Evolutionary conservation across 495 filamentous ascomycete species (phyloP).

Genomic region (Hypoxylon intermedium): DNA sequence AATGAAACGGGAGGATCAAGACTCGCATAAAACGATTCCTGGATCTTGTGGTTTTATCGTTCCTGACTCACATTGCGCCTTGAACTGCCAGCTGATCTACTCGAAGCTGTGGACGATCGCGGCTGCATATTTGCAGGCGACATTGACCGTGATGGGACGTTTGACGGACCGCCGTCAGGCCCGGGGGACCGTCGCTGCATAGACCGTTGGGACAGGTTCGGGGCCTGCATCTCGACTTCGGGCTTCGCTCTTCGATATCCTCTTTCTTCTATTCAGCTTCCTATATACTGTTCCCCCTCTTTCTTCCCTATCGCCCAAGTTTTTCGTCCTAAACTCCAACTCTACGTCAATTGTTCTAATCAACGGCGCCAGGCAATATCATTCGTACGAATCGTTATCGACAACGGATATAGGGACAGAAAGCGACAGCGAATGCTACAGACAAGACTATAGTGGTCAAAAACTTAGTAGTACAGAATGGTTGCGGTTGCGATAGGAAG

Average conservation of each 20-base stretch:
- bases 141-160: conserved; percentile 73
- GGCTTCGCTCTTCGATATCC: conserved; percentile 2
- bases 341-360: conserved; percentile 4
- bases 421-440: conserved; percentile 5
- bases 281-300: conserved; percentile 28
- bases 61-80: conserved; percentile 61
- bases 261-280: conserved; percentile 17
- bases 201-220: conserved; percentile 48
- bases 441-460: background rate
- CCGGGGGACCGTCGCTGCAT: conserved; percentile 60
- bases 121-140: conserved; percentile 71
- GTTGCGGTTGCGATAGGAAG: conserved; percentile 20
- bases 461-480: conserved; percentile 6
- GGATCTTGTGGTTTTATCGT: background rate
- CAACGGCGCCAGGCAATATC: conserved; percentile 4
- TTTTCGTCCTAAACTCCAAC: conserved; percentile 11
- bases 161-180: conserved; percentile 54
- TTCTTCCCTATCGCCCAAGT: conserved; percentile 12
- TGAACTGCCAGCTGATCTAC: conserved; percentile 46
- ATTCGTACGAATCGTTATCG: conserved; percentile 16
- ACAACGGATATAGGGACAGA: background rate
- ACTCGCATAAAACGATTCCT: background rate
- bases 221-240: conserved; percentile 47
- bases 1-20: conserved; percentile 1
- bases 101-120: conserved; percentile 53